Conservation (phyloP, 2,329 filamentous ascomycete genomes). For the Fusarium tjaetaba region DNA sequence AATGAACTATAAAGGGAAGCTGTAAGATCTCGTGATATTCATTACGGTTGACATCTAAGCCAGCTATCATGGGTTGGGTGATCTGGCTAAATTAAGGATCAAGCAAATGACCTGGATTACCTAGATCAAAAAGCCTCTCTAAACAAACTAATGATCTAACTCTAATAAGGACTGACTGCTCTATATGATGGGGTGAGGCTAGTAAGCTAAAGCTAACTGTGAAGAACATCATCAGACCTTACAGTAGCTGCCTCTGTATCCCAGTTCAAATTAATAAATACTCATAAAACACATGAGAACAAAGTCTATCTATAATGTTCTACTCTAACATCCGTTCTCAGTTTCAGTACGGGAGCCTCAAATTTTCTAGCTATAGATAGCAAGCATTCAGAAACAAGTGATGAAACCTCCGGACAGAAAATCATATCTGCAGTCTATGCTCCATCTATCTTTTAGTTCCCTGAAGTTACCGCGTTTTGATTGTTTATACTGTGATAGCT, state of each 20-base stretch:
- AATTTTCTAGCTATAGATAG: conserved; percentile 4
- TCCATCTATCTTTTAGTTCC: too few species aligned
- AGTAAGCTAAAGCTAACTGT: not conserved
- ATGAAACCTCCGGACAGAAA: conserved; percentile 9
- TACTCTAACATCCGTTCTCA: not conserved
- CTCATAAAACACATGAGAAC: too few species aligned
- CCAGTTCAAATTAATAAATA: not conserved
- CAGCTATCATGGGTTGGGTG: not conserved
- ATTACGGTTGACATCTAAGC: too few species aligned
- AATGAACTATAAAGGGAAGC: not conserved
- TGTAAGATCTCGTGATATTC: not conserved
- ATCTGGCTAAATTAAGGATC: not conserved
- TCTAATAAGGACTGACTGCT: not conserved
- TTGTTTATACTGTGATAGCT: not conserved
- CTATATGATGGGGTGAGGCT: not conserved
- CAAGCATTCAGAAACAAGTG: not conserved
- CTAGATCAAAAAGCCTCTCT: not conserved
- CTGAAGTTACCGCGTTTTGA: too few species aligned
- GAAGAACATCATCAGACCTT: not conserved
- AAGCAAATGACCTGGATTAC: not conserved
- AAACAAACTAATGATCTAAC: not conserved
- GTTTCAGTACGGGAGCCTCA: not conserved
- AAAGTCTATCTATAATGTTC: not conserved
- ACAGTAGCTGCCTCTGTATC: not conserved
- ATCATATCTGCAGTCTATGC: conserved; percentile 11